A percentile compares a stretch with the other conserved stretches of the same genome.
These are phyloP conservation scores for Exobasidium cylindrosporum DNA, from an alignment of 1,284 basidiomycete species.

Conservation along the genomic window DNA sequence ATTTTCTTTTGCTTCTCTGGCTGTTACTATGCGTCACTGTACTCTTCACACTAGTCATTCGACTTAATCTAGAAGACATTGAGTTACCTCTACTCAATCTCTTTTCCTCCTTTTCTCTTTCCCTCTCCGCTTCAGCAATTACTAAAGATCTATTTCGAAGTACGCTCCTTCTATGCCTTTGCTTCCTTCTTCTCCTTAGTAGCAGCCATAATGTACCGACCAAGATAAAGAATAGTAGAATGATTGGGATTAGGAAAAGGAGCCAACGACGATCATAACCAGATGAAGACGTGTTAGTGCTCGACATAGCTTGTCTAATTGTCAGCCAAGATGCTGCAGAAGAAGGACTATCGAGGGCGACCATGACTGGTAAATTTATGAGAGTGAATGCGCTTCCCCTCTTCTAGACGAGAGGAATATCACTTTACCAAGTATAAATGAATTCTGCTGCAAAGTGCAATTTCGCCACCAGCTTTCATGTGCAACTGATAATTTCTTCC, in stretches of 20 bases:
- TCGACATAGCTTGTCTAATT: conserved; percentile 14
- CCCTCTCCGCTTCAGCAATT: conserved; percentile 6
- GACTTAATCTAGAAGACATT: neutral
- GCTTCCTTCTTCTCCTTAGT: neutral
- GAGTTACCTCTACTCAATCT: neutral
- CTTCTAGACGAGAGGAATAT: too few relatives aligned
- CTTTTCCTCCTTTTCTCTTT: conserved; percentile 4
- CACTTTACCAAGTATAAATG: neutral
- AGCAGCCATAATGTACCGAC: neutral
- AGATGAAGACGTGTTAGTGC: neutral
- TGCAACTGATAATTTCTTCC: too few relatives aligned
- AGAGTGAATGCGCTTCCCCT: too few relatives aligned
- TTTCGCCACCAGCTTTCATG: too few relatives aligned
- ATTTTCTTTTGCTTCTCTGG: neutral
- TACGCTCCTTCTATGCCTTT: neutral
- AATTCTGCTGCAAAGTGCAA: too few relatives aligned
- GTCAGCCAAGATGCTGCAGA: conserved; percentile 11
- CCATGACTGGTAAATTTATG: too few relatives aligned
- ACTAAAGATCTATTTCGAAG: conserved; percentile 7
- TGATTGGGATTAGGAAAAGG: conserved; percentile 12
- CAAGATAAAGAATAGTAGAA: conserved; percentile 3
- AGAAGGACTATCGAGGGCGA: conserved; percentile 16
- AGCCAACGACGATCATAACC: conserved; percentile 22
- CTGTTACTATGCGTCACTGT: neutral
- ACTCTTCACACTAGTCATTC: neutral